These are phyloP conservation scores for Solanum aculeatissimum DNA, from an alignment of 305 asterid genomes.

Conservation along the genomic window DNA sequence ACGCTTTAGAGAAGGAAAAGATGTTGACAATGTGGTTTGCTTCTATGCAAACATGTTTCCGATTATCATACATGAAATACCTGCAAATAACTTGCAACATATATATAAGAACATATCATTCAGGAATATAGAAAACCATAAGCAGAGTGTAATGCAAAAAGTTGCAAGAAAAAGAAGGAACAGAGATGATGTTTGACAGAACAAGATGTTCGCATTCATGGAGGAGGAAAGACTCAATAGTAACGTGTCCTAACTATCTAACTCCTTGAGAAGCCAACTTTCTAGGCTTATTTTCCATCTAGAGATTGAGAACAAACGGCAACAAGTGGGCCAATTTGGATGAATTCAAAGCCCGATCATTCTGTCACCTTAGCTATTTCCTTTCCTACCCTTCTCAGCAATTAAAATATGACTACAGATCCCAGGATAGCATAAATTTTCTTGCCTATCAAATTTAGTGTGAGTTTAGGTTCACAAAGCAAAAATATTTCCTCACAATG, in stretches of 20 bases:
- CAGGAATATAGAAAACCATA: background rate
- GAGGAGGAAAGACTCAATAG: background rate
- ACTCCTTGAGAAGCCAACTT: background rate
- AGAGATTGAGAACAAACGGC: background rate
- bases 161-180: background rate
- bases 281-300: background rate
- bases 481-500: background rate
- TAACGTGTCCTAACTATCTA: background rate
- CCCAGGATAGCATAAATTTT: background rate
- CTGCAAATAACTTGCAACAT: constrained; percentile 23
- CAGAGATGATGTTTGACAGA: background rate
- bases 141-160: background rate
- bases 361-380: background rate
- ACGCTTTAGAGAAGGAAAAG: constrained; percentile 94
- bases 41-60: constrained; percentile 74
- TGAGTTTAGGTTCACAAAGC: background rate
- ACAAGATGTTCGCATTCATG: background rate
- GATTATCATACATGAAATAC: constrained; percentile 96
- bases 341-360: background rate
- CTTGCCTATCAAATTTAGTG: background rate
- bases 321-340: background rate
- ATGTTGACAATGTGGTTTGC: constrained; percentile 73
- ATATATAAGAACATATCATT: background rate
- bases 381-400: background rate
- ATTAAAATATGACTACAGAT: background rate